Evolutionary conservation across 1,139 yeast species (phyloP).

Genomic region (Lizanozyma gosingica): DNA sequence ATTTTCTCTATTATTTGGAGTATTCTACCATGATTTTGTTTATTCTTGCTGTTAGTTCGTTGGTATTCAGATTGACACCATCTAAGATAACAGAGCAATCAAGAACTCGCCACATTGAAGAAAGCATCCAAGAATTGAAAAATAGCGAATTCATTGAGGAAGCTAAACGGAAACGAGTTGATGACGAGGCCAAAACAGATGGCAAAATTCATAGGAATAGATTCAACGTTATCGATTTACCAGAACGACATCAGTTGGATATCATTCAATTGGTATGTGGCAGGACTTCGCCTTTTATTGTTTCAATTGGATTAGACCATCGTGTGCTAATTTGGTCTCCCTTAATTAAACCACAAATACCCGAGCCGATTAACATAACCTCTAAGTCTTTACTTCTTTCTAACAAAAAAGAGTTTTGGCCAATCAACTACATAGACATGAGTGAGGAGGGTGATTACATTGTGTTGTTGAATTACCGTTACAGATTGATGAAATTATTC

Average conservation of each 20-base stretch:
- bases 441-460: slow-evolving; percentile 54
- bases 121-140: neutral
- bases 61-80: slow-evolving; percentile 19
- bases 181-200: too few relatives aligned
- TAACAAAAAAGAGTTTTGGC: slow-evolving; percentile 48
- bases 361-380: slow-evolving; percentile 35
- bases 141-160: slow-evolving; percentile 2
- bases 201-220: slow-evolving; percentile 11
- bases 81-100: slow-evolving; percentile 3
- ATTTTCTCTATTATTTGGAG: slow-evolving; percentile 25
- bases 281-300: slow-evolving; percentile 47
- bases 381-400: slow-evolving; percentile 21
- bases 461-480: slow-evolving; percentile 44
- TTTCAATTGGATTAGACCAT: slow-evolving; percentile 68
- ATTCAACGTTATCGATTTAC: slow-evolving; percentile 42
- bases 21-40: slow-evolving; percentile 18
- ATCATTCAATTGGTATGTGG: slow-evolving; percentile 51
- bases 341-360: slow-evolving; percentile 18
- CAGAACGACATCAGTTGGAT: slow-evolving; percentile 53
- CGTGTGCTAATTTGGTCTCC: slow-evolving; percentile 71
- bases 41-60: slow-evolving; percentile 19
- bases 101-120: neutral
- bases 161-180: slow-evolving; percentile 8
- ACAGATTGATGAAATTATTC: slow-evolving; percentile 48
- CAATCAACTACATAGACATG: slow-evolving; percentile 51